Evolutionary conservation across 495 filamentous ascomycete species (phyloP), one percentile per base, ranked within the genome.

Genomic region (Hypoxylon crocopeplum): DNA sequence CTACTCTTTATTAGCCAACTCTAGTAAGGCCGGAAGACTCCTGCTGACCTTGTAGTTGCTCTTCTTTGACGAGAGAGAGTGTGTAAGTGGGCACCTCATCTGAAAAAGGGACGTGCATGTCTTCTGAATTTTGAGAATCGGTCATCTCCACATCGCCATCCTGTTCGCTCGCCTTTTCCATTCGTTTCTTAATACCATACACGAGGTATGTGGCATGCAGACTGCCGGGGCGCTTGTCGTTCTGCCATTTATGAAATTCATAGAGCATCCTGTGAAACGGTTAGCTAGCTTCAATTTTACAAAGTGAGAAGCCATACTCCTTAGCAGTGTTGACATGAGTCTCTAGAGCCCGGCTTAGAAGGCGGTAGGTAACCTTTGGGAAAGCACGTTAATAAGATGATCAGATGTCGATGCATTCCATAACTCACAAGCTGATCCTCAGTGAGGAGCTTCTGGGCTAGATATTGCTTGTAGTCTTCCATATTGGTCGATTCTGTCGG

Each of bases 151-250:
- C 82, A 67, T 95, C 89, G n/a, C 82, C 86, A 55, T 85, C 84
- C 50, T 81, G 73, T 37, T 73, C 78, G 12, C 55, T 60, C 40
- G 29, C 51, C 67, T 56, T 42, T 37, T 19, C 45, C 5, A 33
- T 6, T 52, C 52, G 27, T 61, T 67, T 71, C 56, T 69, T 82
- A 50, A 63, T 73, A 16, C 94, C 94, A 48, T 87, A 86, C 19
- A 98, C 67, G 39, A 98, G 74, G 69, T 97, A 98, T 13, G 91
- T 96, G 48, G 94, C 93, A 75, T 93, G 86, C 32, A 98, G 80
- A 29, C 80, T 83, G 10, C 82, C 80, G 0, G 91, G 84, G 37
- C 85, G 89, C 68, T 88, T 91, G 25, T 77, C 79, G 72, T 93
- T 97, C 76, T 97, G 88, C 37, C 75, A 81, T 39, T 75, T 77